Conservation (phyloP, 805 yeast genomes). For the Candida pseudofarinosa region DNA sequence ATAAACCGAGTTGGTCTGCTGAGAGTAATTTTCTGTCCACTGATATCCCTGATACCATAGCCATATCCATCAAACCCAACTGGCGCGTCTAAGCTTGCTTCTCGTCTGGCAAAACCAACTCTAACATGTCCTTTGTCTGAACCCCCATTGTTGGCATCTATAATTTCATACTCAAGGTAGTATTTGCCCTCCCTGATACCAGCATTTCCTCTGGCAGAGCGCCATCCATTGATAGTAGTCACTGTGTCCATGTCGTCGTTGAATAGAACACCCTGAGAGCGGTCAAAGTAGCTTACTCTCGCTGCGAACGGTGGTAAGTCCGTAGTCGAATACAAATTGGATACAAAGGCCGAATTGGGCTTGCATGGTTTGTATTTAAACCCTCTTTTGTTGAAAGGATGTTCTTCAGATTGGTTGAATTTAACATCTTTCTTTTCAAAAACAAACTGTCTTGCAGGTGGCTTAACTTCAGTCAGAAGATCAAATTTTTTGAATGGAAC, state of each 20-base stretch:
- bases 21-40: conserved; percentile 71
- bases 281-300: conserved; percentile 62
- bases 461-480: conserved; percentile 6
- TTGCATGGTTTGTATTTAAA: conserved; percentile 78
- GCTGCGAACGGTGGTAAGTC: conserved; percentile 67
- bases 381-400: conserved; percentile 75
- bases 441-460: conserved; percentile 4
- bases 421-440: conserved; percentile 10
- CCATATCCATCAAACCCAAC: conserved; percentile 95
- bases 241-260: conserved; percentile 34
- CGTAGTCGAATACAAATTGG: conserved; percentile 62
- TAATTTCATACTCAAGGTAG: conserved; percentile 72
- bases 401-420: conserved; percentile 60
- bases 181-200: conserved; percentile 74
- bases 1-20: conserved; percentile 62
- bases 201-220: conserved; percentile 69
- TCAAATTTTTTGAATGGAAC: conserved; percentile 24
- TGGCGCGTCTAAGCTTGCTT: conserved; percentile 89
- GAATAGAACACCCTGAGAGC: conserved; percentile 52
- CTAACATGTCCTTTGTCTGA: conserved; percentile 56
- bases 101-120: conserved; percentile 78
- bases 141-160: conserved; percentile 33
- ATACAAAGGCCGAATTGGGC: conserved; percentile 57
- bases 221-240: conserved; percentile 71
- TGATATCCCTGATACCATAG: conserved; percentile 79